Conservation (phyloP, 225 moss, liverwort and hornwort species). For the Sphagnum tenellum region DNA sequence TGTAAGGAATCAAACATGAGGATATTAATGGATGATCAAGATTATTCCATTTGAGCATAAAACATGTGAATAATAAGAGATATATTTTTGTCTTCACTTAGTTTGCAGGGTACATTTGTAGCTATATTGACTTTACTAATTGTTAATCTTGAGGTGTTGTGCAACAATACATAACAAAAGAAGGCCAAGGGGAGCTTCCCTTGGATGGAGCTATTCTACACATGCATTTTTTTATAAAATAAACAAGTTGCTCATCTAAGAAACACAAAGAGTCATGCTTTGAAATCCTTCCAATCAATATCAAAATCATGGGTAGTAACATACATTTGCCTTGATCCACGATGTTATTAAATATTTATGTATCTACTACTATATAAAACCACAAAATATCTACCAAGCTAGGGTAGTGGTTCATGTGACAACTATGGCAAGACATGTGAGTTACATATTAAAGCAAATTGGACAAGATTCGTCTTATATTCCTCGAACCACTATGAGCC, state of each 20-base stretch:
- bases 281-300: too few relatives aligned
- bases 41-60: too few relatives aligned
- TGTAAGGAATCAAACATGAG: too few relatives aligned
- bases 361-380: slow-evolving; percentile 87
- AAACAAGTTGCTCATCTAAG: slow-evolving; percentile 12
- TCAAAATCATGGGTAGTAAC: too few relatives aligned
- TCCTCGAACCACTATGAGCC: slow-evolving; percentile 41
- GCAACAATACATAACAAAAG: slow-evolving; percentile 83
- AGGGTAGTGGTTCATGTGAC: slow-evolving; percentile 78
- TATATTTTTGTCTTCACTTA: too few relatives aligned
- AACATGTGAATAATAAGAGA: too few relatives aligned
- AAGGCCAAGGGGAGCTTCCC: slow-evolving; percentile 95
- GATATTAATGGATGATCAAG: too few relatives aligned
- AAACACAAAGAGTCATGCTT: not conserved
- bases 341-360: too few relatives aligned
- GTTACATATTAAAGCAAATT: slow-evolving; percentile 55
- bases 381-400: slow-evolving; percentile 87
- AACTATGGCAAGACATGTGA: slow-evolving; percentile 65
- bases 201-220: slow-evolving; percentile 94
- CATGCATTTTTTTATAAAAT: slow-evolving; percentile 98
- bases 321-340: too few relatives aligned
- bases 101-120: too few relatives aligned
- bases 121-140: too few relatives aligned
- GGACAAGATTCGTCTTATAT: slow-evolving; percentile 78
- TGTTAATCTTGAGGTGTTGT: too few relatives aligned